A percentile compares a stretch with the other conserved stretches of the same genome.
Conservation (phyloP, 208 protist species). For the Porcisia deanei region DNA sequence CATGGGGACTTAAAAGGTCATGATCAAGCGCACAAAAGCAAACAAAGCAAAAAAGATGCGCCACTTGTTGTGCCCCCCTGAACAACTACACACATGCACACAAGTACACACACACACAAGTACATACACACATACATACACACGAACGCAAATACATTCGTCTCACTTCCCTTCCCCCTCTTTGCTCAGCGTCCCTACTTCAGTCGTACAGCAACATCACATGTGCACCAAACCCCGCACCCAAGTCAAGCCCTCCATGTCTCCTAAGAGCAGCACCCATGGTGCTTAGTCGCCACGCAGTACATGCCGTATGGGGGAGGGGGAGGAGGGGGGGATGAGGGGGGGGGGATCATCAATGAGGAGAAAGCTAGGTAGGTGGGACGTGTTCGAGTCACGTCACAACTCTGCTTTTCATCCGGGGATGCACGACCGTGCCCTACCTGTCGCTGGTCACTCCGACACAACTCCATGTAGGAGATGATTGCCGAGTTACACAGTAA, state of each 20-base stretch:
- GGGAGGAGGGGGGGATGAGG: too few species aligned
- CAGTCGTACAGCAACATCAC: too few species aligned
- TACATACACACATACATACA: conserved; percentile 6
- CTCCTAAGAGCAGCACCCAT: too few species aligned
- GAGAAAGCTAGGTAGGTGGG: not conserved
- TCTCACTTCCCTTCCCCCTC: not conserved
- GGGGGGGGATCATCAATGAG: not conserved
- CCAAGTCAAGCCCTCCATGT: too few species aligned
- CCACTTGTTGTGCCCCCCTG: too few species aligned
- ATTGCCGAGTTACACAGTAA: not conserved
- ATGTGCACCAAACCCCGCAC: too few species aligned
- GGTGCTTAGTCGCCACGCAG: too few species aligned
- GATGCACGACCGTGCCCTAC: not conserved
- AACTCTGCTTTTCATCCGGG: not conserved
- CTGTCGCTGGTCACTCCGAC: not conserved
- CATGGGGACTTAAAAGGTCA: too few species aligned
- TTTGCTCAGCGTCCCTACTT: not conserved
- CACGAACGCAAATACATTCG: not conserved
- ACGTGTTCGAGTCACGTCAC: not conserved
- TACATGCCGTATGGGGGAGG: too few species aligned
- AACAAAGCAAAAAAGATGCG: not conserved
- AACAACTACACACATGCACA: not conserved
- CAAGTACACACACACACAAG: not conserved
- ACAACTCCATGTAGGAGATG: not conserved
- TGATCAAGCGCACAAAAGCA: not conserved